Conservation (phyloP, 2,329 filamentous ascomycete genomes). For the Penicillium sp. region DNA sequence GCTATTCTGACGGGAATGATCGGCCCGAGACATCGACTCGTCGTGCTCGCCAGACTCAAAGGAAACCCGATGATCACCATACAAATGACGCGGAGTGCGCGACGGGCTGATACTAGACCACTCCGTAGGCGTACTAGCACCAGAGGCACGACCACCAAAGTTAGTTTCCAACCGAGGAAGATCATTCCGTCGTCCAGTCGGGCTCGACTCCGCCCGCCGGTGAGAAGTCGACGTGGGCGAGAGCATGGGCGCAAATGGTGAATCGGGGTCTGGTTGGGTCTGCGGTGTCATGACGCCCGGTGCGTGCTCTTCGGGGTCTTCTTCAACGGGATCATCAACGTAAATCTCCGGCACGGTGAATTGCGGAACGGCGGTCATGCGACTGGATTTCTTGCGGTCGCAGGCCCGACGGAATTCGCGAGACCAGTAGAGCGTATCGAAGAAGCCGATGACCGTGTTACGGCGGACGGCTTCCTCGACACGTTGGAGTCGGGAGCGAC, state of each 20-base stretch:
- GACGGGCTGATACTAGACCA: conserved; percentile 61
- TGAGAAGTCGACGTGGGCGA: conserved; percentile 38
- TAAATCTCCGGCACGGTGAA: conserved; percentile 88
- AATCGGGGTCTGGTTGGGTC: conserved; percentile 26
- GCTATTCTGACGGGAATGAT: conserved; percentile 67
- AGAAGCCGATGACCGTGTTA: conserved; percentile 90
- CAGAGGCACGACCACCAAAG: conserved; percentile 48
- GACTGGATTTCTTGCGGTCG: conserved; percentile 73
- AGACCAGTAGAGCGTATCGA: conserved; percentile 89
- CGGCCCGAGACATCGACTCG: conserved; percentile 25
- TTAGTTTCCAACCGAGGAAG: conserved; percentile 57
- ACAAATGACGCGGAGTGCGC: conserved; percentile 42
- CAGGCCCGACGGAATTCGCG: conserved; percentile 79
- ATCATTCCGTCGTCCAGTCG: conserved; percentile 36
- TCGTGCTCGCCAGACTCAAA: conserved; percentile 37
- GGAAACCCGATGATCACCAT: conserved; percentile 41
- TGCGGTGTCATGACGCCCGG: conserved; percentile 33
- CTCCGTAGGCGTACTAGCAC: conserved; percentile 48
- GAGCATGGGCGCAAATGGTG: conserved; percentile 39
- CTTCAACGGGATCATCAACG: conserved; percentile 75
- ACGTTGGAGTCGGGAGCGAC: conserved; percentile 85
- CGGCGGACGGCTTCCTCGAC: conserved; percentile 94
- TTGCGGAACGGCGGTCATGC: conserved; percentile 78
- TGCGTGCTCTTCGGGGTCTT: conserved; percentile 24
- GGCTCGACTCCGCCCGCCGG: conserved; percentile 38